These are phyloP conservation scores for Trametes cingulata DNA, from an alignment of 768 basidiomycete species.

Conservation along the genomic window DNA sequence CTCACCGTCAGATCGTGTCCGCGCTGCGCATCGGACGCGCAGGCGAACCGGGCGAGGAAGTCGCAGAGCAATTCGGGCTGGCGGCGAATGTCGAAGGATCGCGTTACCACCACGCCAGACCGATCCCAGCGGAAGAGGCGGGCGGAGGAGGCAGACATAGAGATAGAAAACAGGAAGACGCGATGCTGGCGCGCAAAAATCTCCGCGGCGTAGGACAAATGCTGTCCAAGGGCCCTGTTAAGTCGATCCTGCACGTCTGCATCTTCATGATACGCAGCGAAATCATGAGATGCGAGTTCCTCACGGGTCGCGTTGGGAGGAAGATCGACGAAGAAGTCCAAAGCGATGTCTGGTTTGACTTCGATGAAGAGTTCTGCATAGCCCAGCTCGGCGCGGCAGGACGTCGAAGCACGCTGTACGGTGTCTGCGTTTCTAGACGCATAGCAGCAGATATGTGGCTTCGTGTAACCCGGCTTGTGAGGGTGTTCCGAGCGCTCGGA, in stretches of 20 bases:
- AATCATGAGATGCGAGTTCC: no score
- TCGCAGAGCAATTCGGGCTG: slow-evolving; percentile 26
- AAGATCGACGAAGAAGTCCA: slow-evolving; percentile 17
- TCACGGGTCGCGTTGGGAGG: background rate
- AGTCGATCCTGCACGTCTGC: no score
- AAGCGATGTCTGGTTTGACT: background rate
- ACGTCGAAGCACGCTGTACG: background rate
- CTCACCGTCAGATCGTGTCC: slow-evolving; percentile 28
- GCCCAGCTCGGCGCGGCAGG: background rate
- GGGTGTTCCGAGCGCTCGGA: background rate
- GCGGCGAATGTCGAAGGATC: slow-evolving; percentile 28
- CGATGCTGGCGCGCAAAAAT: slow-evolving; percentile 32
- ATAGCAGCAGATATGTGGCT: slow-evolving; percentile 15
- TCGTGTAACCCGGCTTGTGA: background rate
- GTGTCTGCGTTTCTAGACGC: background rate
- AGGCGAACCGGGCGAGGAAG: slow-evolving; percentile 34
- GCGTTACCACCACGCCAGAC: slow-evolving; percentile 33
- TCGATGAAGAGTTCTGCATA: slow-evolving; percentile 19
- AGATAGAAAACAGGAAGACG: slow-evolving; percentile 31
- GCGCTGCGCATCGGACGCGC: slow-evolving; percentile 18
- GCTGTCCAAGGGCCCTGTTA: background rate
- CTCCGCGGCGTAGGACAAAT: background rate
- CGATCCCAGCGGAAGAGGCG: slow-evolving; percentile 38
- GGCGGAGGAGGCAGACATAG: slow-evolving; percentile 27
- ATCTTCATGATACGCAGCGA: no score